Evolutionary conservation across 2,329 filamentous ascomycete genomes (phyloP), one percentile per base, ranked within the genome.

Genomic region (Fusarium sp.): DNA sequence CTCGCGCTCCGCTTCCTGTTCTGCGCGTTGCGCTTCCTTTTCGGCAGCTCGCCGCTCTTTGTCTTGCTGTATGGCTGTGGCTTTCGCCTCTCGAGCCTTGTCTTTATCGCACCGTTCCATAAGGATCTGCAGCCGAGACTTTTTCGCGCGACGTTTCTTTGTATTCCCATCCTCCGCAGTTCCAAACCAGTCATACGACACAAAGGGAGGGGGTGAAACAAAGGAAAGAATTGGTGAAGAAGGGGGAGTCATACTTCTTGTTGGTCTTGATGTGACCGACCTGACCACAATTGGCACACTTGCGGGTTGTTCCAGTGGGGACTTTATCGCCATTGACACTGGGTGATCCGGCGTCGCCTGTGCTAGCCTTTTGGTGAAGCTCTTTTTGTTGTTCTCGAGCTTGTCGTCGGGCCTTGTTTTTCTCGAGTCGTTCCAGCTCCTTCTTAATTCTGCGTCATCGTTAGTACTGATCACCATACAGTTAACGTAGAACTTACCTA

Each of bases 241-340:
- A 44, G 67, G 72, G 66, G 65, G 61, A 53, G 59, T 81, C 86
- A 82, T 88, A 96, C 94, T 98, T 98, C 84, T 98, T 97, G 85
- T 98, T 98, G 50, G 95, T 98, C 83, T 98, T 98, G 85, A 99
- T 99, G 78, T 99, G 96, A 32, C 96, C 96, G 58, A 97, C 92
- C 80, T 96, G 92, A 53, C 96, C 96, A 82, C 96, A 99, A 81
- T 98, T 98, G 73, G 96, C 96, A 83, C 96, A 99, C 84, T 98
- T 98, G 76, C 97, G 88, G 34, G 91, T 91, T 60, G 93, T 97
- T 66, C 91, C 90, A 50, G 83, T 87, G 64, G 84, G 83, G 75
- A 86, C 83, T 77, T 89, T 88, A 77, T 86, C 87, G 25, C 77
- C 77, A 59, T 66, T 72, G 30, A 78, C 75, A 63, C 86, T 86